These are phyloP conservation scores for Scheffersomyces insectosa DNA, from an alignment of 1,139 yeast species.

Conservation along the genomic window DNA sequence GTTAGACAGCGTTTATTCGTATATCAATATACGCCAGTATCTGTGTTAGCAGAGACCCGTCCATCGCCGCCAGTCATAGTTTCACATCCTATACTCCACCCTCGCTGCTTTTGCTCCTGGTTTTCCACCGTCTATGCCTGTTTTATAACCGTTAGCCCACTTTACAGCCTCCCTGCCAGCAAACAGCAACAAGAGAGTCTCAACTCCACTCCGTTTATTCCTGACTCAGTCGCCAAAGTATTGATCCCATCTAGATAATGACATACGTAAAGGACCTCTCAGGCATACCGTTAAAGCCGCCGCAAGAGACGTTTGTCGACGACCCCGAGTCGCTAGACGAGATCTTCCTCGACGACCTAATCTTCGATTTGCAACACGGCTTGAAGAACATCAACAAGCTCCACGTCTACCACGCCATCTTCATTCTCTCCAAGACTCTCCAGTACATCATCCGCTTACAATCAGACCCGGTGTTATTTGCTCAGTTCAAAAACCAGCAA, in stretches of 20 bases:
- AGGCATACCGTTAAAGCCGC: conserved; percentile 42
- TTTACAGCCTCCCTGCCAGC: too few species aligned
- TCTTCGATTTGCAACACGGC: conserved; percentile 31
- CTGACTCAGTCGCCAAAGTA: too few species aligned
- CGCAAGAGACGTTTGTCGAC: conserved; percentile 45
- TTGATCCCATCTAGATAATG: conserved; percentile 2
- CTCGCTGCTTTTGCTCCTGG: too few species aligned
- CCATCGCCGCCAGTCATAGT: too few species aligned
- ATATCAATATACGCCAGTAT: too few species aligned
- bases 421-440: conserved; percentile 31
- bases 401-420: conserved; percentile 39
- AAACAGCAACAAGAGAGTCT: too few species aligned
- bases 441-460: conserved; percentile 37
- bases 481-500: conserved; percentile 27
- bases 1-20: too few species aligned
- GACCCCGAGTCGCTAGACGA: conserved; percentile 40
- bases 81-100: too few species aligned
- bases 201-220: too few species aligned
- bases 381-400: conserved; percentile 36
- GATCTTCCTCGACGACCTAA: conserved; percentile 36
- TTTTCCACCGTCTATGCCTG: too few species aligned
- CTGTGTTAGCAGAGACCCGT: too few species aligned
- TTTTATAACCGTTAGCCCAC: too few species aligned
- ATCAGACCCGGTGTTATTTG: conserved; percentile 22
- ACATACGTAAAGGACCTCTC: conserved; percentile 14